Evolutionary conservation across 768 basidiomycete genomes (phyloP).

Genomic region (Boletus reticuloceps): DNA sequence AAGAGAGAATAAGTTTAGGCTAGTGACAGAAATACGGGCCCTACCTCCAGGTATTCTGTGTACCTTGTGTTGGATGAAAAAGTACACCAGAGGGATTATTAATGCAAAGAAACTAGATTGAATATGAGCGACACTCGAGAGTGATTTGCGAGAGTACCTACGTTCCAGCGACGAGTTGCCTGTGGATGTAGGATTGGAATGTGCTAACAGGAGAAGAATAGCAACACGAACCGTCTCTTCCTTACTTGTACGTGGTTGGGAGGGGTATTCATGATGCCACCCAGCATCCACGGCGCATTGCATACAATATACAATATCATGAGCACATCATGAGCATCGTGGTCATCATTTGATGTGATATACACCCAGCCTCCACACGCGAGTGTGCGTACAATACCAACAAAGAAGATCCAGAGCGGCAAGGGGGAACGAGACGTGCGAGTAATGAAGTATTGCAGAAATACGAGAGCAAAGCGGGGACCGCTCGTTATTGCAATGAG

Average conservation of each 20-base stretch:
- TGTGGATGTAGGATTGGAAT: conserved; percentile 23
- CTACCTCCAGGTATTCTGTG: conserved; percentile 74
- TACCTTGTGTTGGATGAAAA: conserved; percentile 85
- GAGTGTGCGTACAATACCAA: conserved; percentile 71
- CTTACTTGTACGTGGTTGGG: conserved; percentile 36
- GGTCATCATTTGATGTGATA: conserved; percentile 81
- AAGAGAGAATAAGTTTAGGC: conserved; percentile 2
- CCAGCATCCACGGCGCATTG: conserved; percentile 88
- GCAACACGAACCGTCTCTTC: conserved; percentile 47
- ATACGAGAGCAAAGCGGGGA: conserved; percentile 70
- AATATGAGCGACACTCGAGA: conserved; percentile 1
- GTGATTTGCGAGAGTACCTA: conserved; percentile 16
- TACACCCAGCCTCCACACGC: conserved; percentile 92
- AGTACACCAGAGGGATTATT: conserved; percentile 74
- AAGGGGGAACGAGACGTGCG: conserved; percentile 41
- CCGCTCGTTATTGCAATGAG: conserved; percentile 85
- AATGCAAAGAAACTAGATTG: conserved; percentile 62
- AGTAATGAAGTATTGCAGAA: conserved; percentile 60
- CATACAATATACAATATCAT: conserved; percentile 87
- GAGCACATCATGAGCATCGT: conserved; percentile 79
- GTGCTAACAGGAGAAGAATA: not conserved
- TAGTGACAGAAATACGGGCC: conserved; percentile 11
- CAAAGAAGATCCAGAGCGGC: conserved; percentile 51
- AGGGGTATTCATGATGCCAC: conserved; percentile 60
- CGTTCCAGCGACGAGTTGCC: conserved; percentile 53